These are phyloP conservation scores for Raphidocelis subcapitata DNA, from an alignment of 139 green algal genomes.

Conservation along the genomic window DNA sequence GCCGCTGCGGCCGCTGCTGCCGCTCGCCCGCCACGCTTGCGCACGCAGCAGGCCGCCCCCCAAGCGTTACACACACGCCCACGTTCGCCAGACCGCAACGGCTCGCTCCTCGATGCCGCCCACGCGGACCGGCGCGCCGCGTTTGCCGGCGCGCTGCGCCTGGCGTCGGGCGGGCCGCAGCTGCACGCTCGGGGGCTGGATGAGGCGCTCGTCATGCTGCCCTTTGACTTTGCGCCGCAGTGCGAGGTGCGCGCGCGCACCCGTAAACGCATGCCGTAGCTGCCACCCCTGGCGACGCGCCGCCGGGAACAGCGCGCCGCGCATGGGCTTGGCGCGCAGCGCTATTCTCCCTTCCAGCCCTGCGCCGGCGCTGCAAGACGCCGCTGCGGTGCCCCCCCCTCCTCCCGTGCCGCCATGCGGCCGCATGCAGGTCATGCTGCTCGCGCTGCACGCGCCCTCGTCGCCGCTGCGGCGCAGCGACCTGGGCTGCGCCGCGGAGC, in stretches of 20 bases:
- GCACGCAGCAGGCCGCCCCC: not conserved
- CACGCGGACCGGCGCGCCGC: constrained; percentile 20
- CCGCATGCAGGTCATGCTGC: constrained; percentile 22
- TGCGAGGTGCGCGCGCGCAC: constrained; percentile 14
- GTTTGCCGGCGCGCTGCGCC: constrained; percentile 15
- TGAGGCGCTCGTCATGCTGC: not conserved
- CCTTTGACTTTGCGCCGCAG: constrained; percentile 24
- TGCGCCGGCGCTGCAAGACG: too few relatives aligned
- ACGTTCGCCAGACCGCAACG: constrained; percentile 15
- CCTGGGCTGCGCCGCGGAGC: constrained; percentile 4
- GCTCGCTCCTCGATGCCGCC: constrained; percentile 16
- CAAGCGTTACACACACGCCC: not conserved
- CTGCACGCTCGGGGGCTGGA: not conserved
- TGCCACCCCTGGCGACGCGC: too few relatives aligned
- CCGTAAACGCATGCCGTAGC: too few relatives aligned
- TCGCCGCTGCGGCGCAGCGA: constrained; percentile 12
- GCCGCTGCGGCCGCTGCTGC: not conserved
- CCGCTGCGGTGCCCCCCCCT: too few relatives aligned
- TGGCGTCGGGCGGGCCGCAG: constrained; percentile 12
- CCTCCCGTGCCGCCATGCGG: too few relatives aligned
- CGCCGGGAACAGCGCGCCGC: too few relatives aligned
- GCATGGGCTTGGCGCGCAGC: too few relatives aligned
- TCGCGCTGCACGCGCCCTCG: constrained; percentile 12
- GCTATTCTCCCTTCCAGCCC: too few relatives aligned
- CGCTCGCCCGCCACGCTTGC: not conserved